Conservation (phyloP, 176 grass and related monocot species). For the Ensete glaucum region DNA sequence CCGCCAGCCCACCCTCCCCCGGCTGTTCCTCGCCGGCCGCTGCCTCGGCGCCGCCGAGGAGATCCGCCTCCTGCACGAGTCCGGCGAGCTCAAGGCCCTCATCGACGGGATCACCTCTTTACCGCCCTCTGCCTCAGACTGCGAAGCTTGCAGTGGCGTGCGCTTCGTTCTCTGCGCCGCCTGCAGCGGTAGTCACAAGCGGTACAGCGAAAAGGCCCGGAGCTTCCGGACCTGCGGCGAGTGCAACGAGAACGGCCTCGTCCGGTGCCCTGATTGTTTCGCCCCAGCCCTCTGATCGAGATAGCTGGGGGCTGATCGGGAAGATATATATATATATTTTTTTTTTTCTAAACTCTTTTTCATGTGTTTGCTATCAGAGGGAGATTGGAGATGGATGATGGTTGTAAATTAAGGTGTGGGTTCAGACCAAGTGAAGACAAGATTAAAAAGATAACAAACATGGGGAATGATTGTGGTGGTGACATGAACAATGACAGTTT, state of each 20-base stretch:
- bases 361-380: too few species aligned
- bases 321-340: too few species aligned
- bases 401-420: too few species aligned
- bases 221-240: conserved; percentile 22
- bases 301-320: not conserved
- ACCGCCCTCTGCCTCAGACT: conserved; percentile 8
- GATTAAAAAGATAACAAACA: too few species aligned
- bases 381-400: too few species aligned
- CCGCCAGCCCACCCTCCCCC: conserved; percentile 40
- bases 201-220: conserved; percentile 49
- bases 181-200: conserved; percentile 59
- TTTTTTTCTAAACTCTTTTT: too few species aligned
- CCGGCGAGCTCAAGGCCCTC: conserved; percentile 47
- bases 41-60: conserved; percentile 67
- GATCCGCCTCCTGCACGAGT: conserved; percentile 64
- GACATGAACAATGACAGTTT: too few species aligned
- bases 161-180: conserved; percentile 54
- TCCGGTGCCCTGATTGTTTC: conserved; percentile 8
- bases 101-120: conserved; percentile 23
- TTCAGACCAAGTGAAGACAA: too few species aligned
- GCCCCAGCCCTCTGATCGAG: not conserved
- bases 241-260: conserved; percentile 16
- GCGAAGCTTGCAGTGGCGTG: conserved; percentile 44
- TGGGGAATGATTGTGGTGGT: too few species aligned
- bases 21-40: conserved; percentile 54